phyloP scores from a whole-genome alignment of 805 yeast species.

The Hanseniaspora opuntiae region DNA sequence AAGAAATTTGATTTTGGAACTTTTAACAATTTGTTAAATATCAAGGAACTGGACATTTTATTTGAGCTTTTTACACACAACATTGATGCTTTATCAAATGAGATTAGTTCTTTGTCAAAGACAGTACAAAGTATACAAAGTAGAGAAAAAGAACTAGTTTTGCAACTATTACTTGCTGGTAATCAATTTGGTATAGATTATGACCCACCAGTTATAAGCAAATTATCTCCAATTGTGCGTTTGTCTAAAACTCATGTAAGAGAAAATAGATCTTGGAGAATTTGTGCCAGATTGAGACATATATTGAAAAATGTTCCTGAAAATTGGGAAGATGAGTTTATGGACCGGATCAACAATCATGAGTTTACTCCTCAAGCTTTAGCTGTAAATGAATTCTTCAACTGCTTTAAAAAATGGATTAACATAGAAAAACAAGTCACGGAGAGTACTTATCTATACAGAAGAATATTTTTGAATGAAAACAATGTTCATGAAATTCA shows the following conservation, averaged over 20 bases:
- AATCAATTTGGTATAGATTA: constrained; percentile 44
- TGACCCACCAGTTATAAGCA: constrained; percentile 81
- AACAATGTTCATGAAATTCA: neutral
- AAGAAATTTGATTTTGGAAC: constrained; percentile 36
- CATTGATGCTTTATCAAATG: neutral
- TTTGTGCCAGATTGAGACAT: constrained; percentile 66
- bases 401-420: constrained; percentile 67
- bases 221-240: constrained; percentile 71
- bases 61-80: constrained; percentile 13
- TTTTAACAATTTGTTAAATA: constrained; percentile 27
- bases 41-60: constrained; percentile 10
- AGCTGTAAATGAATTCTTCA: constrained; percentile 43
- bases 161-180: constrained; percentile 36
- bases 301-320: constrained; percentile 46
- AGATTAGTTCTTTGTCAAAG: neutral
- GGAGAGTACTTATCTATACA: constrained; percentile 42
- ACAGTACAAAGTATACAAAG: neutral
- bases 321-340: constrained; percentile 33
- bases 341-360: constrained; percentile 20
- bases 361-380: constrained; percentile 35
- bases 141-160: constrained; percentile 28
- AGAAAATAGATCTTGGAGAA: constrained; percentile 75
- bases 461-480: constrained; percentile 32
- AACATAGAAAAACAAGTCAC: constrained; percentile 74
- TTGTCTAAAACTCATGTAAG: constrained; percentile 63